Conservation (phyloP, 352 stramenopile species). For the Thraustochytrium aureum region DNA sequence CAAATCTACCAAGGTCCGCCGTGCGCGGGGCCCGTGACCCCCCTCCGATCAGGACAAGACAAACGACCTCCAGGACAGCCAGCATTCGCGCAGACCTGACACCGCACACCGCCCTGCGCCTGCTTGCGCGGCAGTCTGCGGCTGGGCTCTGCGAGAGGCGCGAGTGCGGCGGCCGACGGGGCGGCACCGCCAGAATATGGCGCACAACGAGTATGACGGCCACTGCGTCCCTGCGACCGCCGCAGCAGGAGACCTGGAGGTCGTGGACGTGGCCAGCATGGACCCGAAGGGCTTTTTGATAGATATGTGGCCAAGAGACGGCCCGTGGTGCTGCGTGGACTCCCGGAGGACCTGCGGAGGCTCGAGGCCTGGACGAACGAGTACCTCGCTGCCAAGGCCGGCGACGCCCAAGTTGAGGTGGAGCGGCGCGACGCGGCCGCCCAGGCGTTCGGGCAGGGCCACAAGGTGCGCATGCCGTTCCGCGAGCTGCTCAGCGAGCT, state of each 20-base stretch:
- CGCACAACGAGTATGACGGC: constrained; percentile 22
- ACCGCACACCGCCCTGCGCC: too few relatives aligned
- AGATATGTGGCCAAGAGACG: constrained; percentile 68
- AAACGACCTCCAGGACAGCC: too few relatives aligned
- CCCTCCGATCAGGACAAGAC: too few relatives aligned
- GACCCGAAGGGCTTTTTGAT: constrained; percentile 66
- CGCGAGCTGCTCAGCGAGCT: constrained; percentile 69
- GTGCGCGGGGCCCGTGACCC: too few relatives aligned
- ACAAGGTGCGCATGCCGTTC: constrained; percentile 75
- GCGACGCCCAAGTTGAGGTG: constrained; percentile 67
- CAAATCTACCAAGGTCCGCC: too few relatives aligned
- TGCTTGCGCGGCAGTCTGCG: too few relatives aligned
- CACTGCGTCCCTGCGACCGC: not conserved
- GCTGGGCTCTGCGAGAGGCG: too few relatives aligned
- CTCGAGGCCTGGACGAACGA: constrained; percentile 69
- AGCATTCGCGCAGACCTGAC: too few relatives aligned
- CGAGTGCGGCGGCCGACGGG: too few relatives aligned
- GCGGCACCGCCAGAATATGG: too few relatives aligned
- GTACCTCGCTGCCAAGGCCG: constrained; percentile 64
- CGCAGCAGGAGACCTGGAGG: not conserved
- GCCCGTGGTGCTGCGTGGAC: constrained; percentile 70
- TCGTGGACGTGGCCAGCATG: not conserved
- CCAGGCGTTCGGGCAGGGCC: constrained; percentile 73
- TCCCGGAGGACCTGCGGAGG: constrained; percentile 66
- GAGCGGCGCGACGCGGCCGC: constrained; percentile 65